phyloP scores from a whole-genome alignment of 352 stramenopile genomes.

The Peronospora belbahrii region DNA sequence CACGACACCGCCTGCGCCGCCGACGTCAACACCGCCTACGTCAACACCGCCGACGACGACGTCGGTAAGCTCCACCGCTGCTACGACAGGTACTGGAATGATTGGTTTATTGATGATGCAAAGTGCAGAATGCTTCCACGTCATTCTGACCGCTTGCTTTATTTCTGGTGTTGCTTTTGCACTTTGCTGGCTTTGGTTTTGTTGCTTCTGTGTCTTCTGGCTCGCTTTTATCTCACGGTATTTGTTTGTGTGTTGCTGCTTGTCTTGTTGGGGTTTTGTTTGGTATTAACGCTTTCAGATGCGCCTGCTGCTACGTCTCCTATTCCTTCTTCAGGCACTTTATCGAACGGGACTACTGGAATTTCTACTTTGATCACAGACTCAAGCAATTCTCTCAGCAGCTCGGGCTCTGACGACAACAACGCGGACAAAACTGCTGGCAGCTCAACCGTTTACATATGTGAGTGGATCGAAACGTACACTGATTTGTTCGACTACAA shows the following conservation, averaged over 20 bases:
- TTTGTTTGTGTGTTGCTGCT: slow-evolving; percentile 8
- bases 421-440: slow-evolving; percentile 11
- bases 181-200: neutral
- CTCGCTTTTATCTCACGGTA: slow-evolving; percentile 8
- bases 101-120: neutral
- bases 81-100: slow-evolving; percentile 19
- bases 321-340: slow-evolving; percentile 20
- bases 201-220: slow-evolving; percentile 1
- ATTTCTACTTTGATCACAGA: slow-evolving; percentile 12
- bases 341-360: slow-evolving; percentile 7
- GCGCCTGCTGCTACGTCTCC: slow-evolving; percentile 14
- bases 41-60: slow-evolving; percentile 8
- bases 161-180: slow-evolving; percentile 5
- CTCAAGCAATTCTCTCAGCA: slow-evolving; percentile 6
- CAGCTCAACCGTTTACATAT: slow-evolving; percentile 3
- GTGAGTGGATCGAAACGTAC: slow-evolving; percentile 2
- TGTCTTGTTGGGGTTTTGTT: slow-evolving; percentile 2
- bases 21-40: slow-evolving; percentile 8
- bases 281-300: slow-evolving; percentile 19
- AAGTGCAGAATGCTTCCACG: neutral
- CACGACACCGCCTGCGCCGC: slow-evolving; percentile 8
- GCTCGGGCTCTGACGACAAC: slow-evolving; percentile 6
- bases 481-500: neutral
- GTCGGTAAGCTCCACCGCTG: neutral
- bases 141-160: slow-evolving; percentile 14